Base-by-base conservation (phyloP, 768 basidiomycete genomes). In the Dacryopinax spathularia region DNA sequence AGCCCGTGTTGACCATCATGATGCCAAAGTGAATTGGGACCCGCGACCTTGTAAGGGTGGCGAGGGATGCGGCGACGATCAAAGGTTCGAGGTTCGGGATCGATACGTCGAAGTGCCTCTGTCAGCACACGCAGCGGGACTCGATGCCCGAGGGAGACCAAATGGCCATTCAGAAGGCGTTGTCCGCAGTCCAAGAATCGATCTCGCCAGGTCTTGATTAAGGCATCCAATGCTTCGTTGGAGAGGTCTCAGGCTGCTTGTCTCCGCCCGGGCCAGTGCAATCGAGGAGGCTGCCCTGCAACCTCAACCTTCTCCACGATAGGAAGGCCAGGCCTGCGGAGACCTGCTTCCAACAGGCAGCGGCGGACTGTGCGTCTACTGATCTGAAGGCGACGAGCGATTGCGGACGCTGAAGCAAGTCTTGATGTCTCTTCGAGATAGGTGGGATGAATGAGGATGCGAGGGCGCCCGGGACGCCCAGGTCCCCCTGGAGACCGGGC, bases 1-100 rank as follows among this genome's bases (percentile, higher is more conserved):
- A 71, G 63, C 68, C 71, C 71, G 65, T 72, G 71, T 37, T 72
- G 71, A 1, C 71, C 71, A 62, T 72, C 71, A 37, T 72, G 71
- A 60, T 71, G 71, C 69, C 69, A 72, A 7, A 72, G 61, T 15
- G 68, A 62, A 56, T 72, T 71, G 3, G 71, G 66, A 16, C 70
- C 70, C 9, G 70, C 64, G 9, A 71, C 70, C 1, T 34, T 18
- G 37, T 71, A 71, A 18, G 16, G 33, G 0, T 65, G 62, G 1
- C 66, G 62, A 22, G 59, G 61, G 41, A 71, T 70, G 4, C 20
- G 22, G 22, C 36, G 61, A 9, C 63, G 29, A 22, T 64, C 20
- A 35, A 68, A 69, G 1, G 65, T 63, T 4, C 33, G 18, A 20
- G 22, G 31, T 16, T 9, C 16, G 12, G 39, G 44, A 34, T 56